Evolutionary conservation across 108 stramenopile species (phyloP), one percentile per base, ranked within the genome.

Genomic region (Stephanodiscus triporus): DNA sequence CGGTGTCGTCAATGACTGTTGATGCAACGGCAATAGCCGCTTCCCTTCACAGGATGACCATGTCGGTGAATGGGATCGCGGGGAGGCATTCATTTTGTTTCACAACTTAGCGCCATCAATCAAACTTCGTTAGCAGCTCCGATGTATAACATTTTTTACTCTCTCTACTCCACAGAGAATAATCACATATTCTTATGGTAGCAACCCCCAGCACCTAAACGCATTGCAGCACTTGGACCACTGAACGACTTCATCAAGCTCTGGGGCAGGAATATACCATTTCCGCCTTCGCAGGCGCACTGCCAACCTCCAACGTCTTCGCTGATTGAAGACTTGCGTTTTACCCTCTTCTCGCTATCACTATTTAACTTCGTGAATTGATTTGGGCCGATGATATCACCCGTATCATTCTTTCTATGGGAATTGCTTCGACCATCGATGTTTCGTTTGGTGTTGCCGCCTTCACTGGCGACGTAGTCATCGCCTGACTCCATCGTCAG

Each of bases 251-350:
- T 58, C 73, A 59, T 70, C 23, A 81, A 51, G 61, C 63, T 81
- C 29, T 73, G 63, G 6, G 80, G 80, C 14, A 81, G 42, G n/a
- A 81, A 81, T 27, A 64, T 27, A 32, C 65, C 59, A 7, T 73
- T 73, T 30, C 80, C 73, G 27, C 69, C 67, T 58, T 80, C 80
- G 66, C 80, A 81, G 9, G 63, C 80, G 64, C 80, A 81, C 58
- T 70, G 70, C 80, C 80, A 81, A 6, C 69, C 77, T 36, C 64
- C 38, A 34, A 36, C 55, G 13, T 26, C 26, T 14, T 63, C 62
- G 47, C 29, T 57, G 6, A 43, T 40, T 38, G n/a, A 22, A 7
- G 17, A 36, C 9, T 61, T 61, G 19, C 19, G 29, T 42, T 43
- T 10, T 2, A 42, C 16, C 22, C 17, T 38, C n/a, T 40, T 5